Percentiles rank a stretch among this genome's conserved stretches.
Evolutionary conservation across 345 rosid genomes (phyloP).

Genomic region (Erysimum cheiranthoides): DNA sequence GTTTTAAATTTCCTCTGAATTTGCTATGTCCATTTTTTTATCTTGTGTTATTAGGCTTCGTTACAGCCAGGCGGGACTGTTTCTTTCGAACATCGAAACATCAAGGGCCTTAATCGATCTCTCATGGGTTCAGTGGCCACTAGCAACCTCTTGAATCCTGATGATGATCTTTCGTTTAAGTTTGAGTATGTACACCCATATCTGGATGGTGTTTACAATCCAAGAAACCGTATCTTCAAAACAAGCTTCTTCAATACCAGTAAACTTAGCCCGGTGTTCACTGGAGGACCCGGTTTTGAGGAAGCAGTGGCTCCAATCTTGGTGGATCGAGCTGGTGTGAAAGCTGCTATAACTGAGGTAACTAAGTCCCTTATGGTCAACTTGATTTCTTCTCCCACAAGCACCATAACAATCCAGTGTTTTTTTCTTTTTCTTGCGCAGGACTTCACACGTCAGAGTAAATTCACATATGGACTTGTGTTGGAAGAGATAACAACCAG

Average conservation of each 20-base stretch:
- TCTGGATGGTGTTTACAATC: conserved; percentile 77
- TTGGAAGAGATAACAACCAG: conserved; percentile 97
- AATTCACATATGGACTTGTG: conserved; percentile 91
- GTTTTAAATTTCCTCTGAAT: neutral
- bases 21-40: conserved; percentile 5
- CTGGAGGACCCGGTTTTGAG: conserved; percentile 94
- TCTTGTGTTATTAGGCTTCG: conserved; percentile 62
- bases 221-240: conserved; percentile 79
- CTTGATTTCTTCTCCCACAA: conserved; percentile 8
- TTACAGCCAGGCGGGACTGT: conserved; percentile 93
- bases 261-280: conserved; percentile 93
- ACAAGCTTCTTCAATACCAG: conserved; percentile 90
- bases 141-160: conserved; percentile 88
- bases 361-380: neutral
- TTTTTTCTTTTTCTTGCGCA: conserved; percentile 36
- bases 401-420: neutral
- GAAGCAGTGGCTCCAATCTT: conserved; percentile 92
- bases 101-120: conserved; percentile 88
- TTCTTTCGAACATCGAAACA: conserved; percentile 88
- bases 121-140: conserved; percentile 88
- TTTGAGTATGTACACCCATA: conserved; percentile 97
- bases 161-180: conserved; percentile 98
- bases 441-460: conserved; percentile 96
- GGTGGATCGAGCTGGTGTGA: conserved; percentile 94
- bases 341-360: conserved; percentile 94